phyloP scores from a whole-genome alignment of 192 early-diverging fungal genomes.

The Chytriomyces hyalinus region DNA sequence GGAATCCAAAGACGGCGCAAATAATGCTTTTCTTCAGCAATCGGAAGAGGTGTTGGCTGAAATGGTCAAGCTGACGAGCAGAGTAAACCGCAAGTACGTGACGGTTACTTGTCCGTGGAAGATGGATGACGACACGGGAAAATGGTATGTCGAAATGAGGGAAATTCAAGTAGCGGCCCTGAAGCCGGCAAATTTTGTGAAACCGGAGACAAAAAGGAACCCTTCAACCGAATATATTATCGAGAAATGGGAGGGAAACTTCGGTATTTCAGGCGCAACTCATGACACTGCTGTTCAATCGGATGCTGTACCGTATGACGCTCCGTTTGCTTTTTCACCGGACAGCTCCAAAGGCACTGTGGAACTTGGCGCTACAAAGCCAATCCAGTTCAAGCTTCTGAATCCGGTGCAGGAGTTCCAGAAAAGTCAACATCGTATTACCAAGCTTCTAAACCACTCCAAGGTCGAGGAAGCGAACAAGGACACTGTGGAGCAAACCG shows the following conservation, averaged over 20 bases:
- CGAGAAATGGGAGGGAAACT: slow-evolving; percentile 40
- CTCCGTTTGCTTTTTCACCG: slow-evolving; percentile 6
- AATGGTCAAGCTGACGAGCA: slow-evolving; percentile 11
- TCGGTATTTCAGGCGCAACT: slow-evolving; percentile 37
- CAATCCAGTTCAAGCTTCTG: slow-evolving; percentile 32
- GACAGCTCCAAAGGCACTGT: slow-evolving; percentile 47
- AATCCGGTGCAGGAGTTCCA: slow-evolving; percentile 34
- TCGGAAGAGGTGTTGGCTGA: slow-evolving; percentile 28
- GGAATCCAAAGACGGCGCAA: background rate
- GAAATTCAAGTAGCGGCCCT: slow-evolving; percentile 36
- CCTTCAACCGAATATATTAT: slow-evolving; percentile 47
- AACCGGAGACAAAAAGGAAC: slow-evolving; percentile 34
- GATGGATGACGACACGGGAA: background rate
- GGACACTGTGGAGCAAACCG: slow-evolving; percentile 1
- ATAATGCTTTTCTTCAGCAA: background rate
- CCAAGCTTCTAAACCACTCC: background rate
- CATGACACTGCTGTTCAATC: slow-evolving; percentile 26
- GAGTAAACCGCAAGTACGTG: slow-evolving; percentile 14
- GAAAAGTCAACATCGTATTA: background rate
- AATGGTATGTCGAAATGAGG: slow-evolving; percentile 41
- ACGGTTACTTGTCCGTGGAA: slow-evolving; percentile 26
- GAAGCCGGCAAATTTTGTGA: slow-evolving; percentile 37
- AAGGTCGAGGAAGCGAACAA: background rate
- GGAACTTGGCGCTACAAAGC: slow-evolving; percentile 42
- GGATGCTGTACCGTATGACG: slow-evolving; percentile 3